Percentiles rank a stretch among this genome's conserved stretches.
phyloP scores from a whole-genome alignment of 805 yeast genomes.

The Candida insectalens region DNA sequence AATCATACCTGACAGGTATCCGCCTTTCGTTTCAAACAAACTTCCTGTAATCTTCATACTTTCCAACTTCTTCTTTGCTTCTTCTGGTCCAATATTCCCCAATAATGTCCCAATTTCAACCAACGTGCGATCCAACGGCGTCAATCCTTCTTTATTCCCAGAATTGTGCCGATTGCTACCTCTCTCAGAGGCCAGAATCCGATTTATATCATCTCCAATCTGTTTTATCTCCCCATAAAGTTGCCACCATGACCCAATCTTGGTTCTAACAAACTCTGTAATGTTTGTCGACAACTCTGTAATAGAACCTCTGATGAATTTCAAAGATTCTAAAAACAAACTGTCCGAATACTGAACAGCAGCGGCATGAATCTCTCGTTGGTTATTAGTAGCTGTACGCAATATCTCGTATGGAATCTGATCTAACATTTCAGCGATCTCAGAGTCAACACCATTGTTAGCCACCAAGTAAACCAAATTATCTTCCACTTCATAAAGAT shows the following conservation, averaged over 20 bases:
- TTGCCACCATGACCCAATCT: constrained; percentile 36
- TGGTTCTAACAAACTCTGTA: constrained; percentile 22
- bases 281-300: constrained; percentile 23
- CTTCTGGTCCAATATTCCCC: constrained; percentile 7
- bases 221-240: constrained; percentile 30
- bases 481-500: constrained; percentile 13
- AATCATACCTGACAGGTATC: constrained; percentile 21
- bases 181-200: constrained; percentile 10
- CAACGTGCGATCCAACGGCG: constrained; percentile 6
- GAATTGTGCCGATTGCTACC: background rate
- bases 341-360: constrained; percentile 6
- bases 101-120: constrained; percentile 9
- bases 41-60: constrained; percentile 3
- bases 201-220: constrained; percentile 22
- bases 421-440: constrained; percentile 4
- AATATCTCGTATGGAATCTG: constrained; percentile 7
- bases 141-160: background rate
- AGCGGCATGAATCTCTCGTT: constrained; percentile 3
- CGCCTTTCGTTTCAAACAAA: constrained; percentile 1
- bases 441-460: constrained; percentile 4
- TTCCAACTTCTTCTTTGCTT: constrained; percentile 6
- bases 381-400: background rate
- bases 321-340: constrained; percentile 8
- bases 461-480: constrained; percentile 7
- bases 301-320: constrained; percentile 9